Base-by-base conservation (phyloP, 2,329 filamentous ascomycete species). In the Dendrostoma leiphaemia region DNA sequence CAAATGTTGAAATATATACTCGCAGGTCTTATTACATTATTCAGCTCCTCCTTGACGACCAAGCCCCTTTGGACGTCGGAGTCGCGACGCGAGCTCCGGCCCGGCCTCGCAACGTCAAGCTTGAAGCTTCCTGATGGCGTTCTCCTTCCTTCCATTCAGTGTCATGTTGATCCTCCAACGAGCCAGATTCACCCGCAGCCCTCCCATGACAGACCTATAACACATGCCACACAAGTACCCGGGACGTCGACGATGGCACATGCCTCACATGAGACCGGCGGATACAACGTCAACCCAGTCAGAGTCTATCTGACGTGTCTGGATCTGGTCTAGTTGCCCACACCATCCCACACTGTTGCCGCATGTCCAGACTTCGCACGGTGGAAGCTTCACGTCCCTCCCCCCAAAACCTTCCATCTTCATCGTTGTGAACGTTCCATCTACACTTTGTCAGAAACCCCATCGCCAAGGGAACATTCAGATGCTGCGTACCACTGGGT, bases 401-500 rank as follows among this genome's bases (percentile, higher is more conserved):
- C 43, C 21, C 41, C 32, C 38, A 48, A 32, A 7, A 41, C 26
- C 24, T n/a, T 17, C 35, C 9, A 21, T 24, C 17, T 3, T 13
- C 15, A 28, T 29, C 43, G 24, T 23, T 46, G 53, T 53, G 34
- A 58, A 58, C 56, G 56, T 58, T 56, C 49, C 56, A 58, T 58
- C 55, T n/a, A 13, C 32, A 10, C 15, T 21, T n/a, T 21, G 17
- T 21, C 35, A 23, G 35, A 12, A 38, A 8, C n/a, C 17, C 35
- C 35, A 19, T 19, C 35, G 8, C 35, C 19, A 38, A 19, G 35
- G 35, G 21, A 38, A 19, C 13, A 21, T 38, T 38, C 17, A 9
- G 17, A 23, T 26, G 13, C n/a, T 32, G 26, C 48, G 24, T 23
- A 17, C 34, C 49, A 37, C 44, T 48, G 19, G 12, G 26, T 37